A percentile compares a stretch with the other conserved stretches of the same genome.
phyloP scores from a whole-genome alignment of 768 basidiomycete genomes.

The Russula sp. region DNA sequence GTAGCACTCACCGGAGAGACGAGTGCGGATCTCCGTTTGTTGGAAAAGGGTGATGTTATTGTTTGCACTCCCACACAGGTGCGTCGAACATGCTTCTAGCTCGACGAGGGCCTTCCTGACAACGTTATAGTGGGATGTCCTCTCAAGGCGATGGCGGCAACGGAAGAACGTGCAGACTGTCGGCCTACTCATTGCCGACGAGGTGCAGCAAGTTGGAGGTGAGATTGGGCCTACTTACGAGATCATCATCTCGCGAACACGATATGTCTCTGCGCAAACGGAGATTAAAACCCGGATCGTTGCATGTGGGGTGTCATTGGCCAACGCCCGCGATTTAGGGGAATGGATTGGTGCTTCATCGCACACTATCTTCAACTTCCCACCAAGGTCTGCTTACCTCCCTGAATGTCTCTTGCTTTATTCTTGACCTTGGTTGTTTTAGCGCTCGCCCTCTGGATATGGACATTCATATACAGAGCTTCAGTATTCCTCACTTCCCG shows the following conservation, averaged over 20 bases:
- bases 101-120: not conserved
- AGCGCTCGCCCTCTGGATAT: constrained; percentile 95
- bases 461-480: constrained; percentile 96
- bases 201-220: constrained; percentile 90
- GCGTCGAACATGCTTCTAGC: constrained; percentile 24
- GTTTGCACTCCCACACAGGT: constrained; percentile 91
- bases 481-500: constrained; percentile 95
- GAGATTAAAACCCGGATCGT: constrained; percentile 91
- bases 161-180: constrained; percentile 94
- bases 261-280: constrained; percentile 92
- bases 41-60: constrained; percentile 89
- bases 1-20: constrained; percentile 92
- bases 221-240: constrained; percentile 96
- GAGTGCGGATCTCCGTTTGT: constrained; percentile 78
- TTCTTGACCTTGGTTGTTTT: not conserved
- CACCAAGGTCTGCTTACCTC: constrained; percentile 56
- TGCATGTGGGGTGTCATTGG: constrained; percentile 89
- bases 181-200: constrained; percentile 89
- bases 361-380: constrained; percentile 97
- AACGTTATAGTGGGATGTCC: constrained; percentile 74
- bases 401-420: not conserved
- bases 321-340: constrained; percentile 91
- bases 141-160: constrained; percentile 93
- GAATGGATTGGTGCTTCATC: constrained; percentile 96
- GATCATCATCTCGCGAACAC: constrained; percentile 91